These are phyloP conservation scores for fission yeast (Schizosaccharomyces pombe) DNA, from an alignment of 805 yeast genomes.

Conservation along the genomic window ASM294v3 CU329670.1:2206501-2207000, in stretches of 20 bases:
- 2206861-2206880: conserved; percentile 12
- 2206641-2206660: conserved; percentile 12
- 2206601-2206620: conserved; percentile 16
- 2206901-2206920: not conserved
- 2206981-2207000: too few relatives aligned
- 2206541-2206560: conserved; percentile 17
- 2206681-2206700: conserved; percentile 13
- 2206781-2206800: conserved; percentile 13
- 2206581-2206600: conserved; percentile 17
- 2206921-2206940: not conserved
- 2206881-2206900: not conserved
- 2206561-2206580: conserved; percentile 16
- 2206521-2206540: conserved; percentile 17
- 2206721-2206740: conserved; percentile 17
- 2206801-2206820: conserved; percentile 17
- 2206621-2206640: conserved; percentile 16
- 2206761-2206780: conserved; percentile 13
- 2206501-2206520: conserved; percentile 15
- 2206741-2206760: conserved; percentile 17
- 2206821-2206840: conserved; percentile 17
- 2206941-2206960: not conserved
- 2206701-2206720: conserved; percentile 11
- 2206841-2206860: conserved; percentile 16
- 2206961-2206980: too few relatives aligned
- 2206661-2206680: conserved; percentile 11